A percentile compares a stretch with the other conserved stretches of the same genome.
These are phyloP conservation scores for Xylaria multiplex DNA, from an alignment of 2,329 filamentous ascomycete species.

Conservation along the genomic window DNA sequence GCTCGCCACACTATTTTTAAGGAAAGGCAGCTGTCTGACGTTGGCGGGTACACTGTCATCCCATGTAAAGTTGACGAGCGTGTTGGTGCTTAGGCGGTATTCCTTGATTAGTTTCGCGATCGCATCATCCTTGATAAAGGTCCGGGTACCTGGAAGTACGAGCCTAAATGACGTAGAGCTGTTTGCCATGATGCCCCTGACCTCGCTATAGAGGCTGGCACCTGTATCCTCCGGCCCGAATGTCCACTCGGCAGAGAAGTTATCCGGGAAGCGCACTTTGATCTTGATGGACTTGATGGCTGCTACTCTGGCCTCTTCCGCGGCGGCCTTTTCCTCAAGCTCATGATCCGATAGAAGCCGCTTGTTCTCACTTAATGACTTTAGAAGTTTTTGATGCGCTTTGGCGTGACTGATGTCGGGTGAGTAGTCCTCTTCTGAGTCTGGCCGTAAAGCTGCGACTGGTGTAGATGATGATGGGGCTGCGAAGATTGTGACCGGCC, in stretches of 20 bases:
- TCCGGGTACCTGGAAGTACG: constrained; percentile 67
- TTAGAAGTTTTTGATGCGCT: constrained; percentile 75
- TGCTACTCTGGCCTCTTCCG: constrained; percentile 72
- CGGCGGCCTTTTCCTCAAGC: constrained; percentile 74
- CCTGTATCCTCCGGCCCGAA: constrained; percentile 76
- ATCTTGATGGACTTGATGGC: constrained; percentile 75
- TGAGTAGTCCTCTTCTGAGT: constrained; percentile 79
- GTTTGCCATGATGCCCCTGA: constrained; percentile 75
- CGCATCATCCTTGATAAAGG: constrained; percentile 58
- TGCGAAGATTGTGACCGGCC: constrained; percentile 76
- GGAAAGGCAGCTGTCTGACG: constrained; percentile 50
- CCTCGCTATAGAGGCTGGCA: constrained; percentile 76
- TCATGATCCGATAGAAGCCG: constrained; percentile 86
- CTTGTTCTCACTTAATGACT: constrained; percentile 72
- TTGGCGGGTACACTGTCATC: constrained; percentile 43
- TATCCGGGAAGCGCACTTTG: constrained; percentile 88
- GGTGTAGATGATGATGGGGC: constrained; percentile 80
- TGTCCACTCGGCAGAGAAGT: constrained; percentile 78
- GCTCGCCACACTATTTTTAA: constrained; percentile 60
- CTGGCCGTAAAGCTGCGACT: constrained; percentile 73
- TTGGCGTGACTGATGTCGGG: constrained; percentile 81
- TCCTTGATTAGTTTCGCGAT: constrained; percentile 73
- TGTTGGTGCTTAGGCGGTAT: constrained; percentile 74
- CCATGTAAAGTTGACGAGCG: constrained; percentile 71
- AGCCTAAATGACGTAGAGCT: constrained; percentile 76